Conservation (phyloP, 2,329 filamentous ascomycete genomes). For the Xylariomycetidae sp. region DNA sequence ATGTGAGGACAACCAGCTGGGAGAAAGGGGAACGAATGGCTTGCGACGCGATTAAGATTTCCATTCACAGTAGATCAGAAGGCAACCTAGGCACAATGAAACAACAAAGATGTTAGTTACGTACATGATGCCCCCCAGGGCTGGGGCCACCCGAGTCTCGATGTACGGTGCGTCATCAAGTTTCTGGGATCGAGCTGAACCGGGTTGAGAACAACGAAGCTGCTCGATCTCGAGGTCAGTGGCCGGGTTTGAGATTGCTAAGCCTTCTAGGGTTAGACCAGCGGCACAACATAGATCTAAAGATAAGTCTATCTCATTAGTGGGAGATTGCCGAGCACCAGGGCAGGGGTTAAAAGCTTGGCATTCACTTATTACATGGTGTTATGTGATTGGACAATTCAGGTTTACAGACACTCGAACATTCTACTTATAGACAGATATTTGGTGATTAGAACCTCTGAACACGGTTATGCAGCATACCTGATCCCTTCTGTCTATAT, state of each 20-base stretch:
- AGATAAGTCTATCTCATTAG: too few species aligned
- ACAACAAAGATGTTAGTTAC: not conserved
- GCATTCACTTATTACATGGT: too few species aligned
- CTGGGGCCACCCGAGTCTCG: not conserved
- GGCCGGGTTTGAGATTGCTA: conserved; percentile 6
- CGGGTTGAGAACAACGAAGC: conserved; percentile 2
- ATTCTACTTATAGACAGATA: not conserved
- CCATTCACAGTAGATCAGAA: too few species aligned
- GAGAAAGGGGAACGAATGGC: too few species aligned
- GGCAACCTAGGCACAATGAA: not conserved
- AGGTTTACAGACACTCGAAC: not conserved
- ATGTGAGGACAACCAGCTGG: too few species aligned
- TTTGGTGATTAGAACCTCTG: too few species aligned
- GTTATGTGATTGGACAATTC: not conserved
- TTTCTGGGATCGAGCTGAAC: conserved; percentile 14
- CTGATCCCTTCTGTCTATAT: too few species aligned
- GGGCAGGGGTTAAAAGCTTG: conserved; percentile 5
- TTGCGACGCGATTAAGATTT: too few species aligned
- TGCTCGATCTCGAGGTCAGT: conserved; percentile 9
- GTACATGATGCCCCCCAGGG: conserved; percentile 3
- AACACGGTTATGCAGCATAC: too few species aligned
- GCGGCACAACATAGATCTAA: too few species aligned
- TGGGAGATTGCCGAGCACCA: too few species aligned
- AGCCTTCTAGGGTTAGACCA: too few species aligned
- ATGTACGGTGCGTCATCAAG: conserved; percentile 21